Base-by-base conservation (phyloP, 768 basidiomycete species). In the Saitozyma podzolica region DNA sequence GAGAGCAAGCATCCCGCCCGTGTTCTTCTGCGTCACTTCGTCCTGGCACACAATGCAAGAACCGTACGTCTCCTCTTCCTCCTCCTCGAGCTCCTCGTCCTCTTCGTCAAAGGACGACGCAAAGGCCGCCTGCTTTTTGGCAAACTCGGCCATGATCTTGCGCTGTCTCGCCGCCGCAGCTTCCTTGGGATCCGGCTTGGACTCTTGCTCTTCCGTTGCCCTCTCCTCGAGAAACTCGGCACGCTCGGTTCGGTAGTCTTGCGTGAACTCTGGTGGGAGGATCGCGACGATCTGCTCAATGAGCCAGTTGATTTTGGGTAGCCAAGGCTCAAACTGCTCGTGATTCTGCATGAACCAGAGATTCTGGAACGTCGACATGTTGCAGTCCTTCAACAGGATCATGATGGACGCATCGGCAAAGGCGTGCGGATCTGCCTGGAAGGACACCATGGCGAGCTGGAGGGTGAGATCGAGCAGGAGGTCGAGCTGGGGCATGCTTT, bases 31-130 rank as follows among this genome's bases (percentile, higher is more conserved):
- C 67, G 86, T 89, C 56, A 97, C 85, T 63, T 93, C 91, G 75
- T 98, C 96, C 76, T 98, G 96, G 69, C 96, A 99, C 9, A 98
- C 93, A 65, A 99, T 98, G 76, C 96, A 99, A n/a, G 88, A 89
- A 2, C 95, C 95, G 63, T 87, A 88, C 11, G 88, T 88, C 1
- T 79, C 81, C 8, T 83, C 80, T 43, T 82, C 82, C 6, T 80
- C 82, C 72, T 84, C 85, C 9, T 69, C 84, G 9, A 61, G 68
- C 8, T 76, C 78, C 7, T 86, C 88, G 16, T 87, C 86, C 41
- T 89, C 89, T 5, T 80, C 78, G 20, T 86, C 84, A 16, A 87
- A 86, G 41, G 89, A 89, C 7, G 79, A 77, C 29, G 86, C 84
- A 42, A 76, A 76, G 42, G 59, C 59, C 8, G 68, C 70, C 73